Evolutionary conservation across 1,139 yeast species (phyloP), one percentile per base, ranked within the genome.

Genomic region (Pneumocystis murina): DNA sequence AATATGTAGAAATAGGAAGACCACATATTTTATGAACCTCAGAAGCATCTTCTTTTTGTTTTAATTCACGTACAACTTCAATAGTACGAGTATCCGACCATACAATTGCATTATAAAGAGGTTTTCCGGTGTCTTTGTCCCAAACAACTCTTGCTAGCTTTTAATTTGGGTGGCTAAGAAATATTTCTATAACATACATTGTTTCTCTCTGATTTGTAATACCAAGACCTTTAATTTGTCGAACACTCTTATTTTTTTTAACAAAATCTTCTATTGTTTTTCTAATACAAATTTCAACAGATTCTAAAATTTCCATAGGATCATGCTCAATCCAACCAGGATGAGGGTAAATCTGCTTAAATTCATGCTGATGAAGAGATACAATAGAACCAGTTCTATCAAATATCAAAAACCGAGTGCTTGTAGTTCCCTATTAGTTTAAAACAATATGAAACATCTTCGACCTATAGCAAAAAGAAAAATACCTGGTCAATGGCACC

Each of bases 41-140:
- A 62, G 81, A 83, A 40, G 86, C 87, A 57, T 82, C 84, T 41
- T 84, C 80, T 64, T 83, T 80, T 70, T 78, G 77, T 68, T 79
- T 78, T 74, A 86, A 80, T 69, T 84, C 82, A 68, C 82, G 82
- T 65, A 89, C 92, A 65, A 88, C 81, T 55, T 80, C 84, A 10
- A 87, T 76, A 41, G 96, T 91, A 72, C 97, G 82, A 58, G 95
- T 87, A 75, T 91, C 97, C 67, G 94, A 87, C 97, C 97, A 91
- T 61, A 92, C 95, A 73, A 91, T 88, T 73, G 97, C 97, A 72
- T 87, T 85, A 72, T 85, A 80, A 64, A 88, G 80, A 1, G 97
- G 94, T 70, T 80, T 79, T 61, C 97, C 97, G 1, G 97, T 89
- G 65, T 79, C 79, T 69, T 84, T 80, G 65, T 89, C 85, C 97